phyloP scores from a whole-genome alignment of 441 rosid species.

The Euphorbia celastroides region DNA sequence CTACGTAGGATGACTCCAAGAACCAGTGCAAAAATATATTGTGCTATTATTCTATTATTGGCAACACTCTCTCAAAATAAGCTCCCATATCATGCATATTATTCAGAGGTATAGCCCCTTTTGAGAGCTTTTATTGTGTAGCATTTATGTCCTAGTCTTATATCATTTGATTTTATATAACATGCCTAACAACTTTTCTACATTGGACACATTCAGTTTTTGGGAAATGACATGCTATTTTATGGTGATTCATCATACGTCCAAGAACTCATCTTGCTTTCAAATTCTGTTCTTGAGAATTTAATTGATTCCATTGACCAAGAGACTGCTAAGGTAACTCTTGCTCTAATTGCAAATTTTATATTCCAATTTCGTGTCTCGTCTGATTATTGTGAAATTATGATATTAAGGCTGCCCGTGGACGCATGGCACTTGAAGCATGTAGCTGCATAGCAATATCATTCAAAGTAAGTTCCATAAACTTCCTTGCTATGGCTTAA shows the following conservation, averaged over 20 bases:
- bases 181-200: constrained; percentile 8
- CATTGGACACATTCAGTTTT: constrained; percentile 36
- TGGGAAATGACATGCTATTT: constrained; percentile 54
- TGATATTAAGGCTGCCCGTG: constrained; percentile 48
- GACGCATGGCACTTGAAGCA: constrained; percentile 84
- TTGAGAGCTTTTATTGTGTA: constrained; percentile 3
- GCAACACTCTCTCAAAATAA: constrained; percentile 67
- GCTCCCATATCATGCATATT: constrained; percentile 56
- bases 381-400: constrained; percentile 20
- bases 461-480: constrained; percentile 41
- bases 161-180: neutral
- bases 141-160: neutral
- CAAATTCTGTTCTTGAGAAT: constrained; percentile 38
- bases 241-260: constrained; percentile 60
- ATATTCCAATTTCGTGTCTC: neutral
- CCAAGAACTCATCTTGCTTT: constrained; percentile 42
- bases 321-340: constrained; percentile 60
- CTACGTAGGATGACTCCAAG: constrained; percentile 53
- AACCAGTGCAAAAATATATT: constrained; percentile 42
- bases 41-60: constrained; percentile 48
- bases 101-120: constrained; percentile 57
- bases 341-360: constrained; percentile 6
- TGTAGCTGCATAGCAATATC: constrained; percentile 74
- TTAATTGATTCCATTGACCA: constrained; percentile 47
- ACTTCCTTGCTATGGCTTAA: constrained; percentile 7